A percentile compares a stretch with the other conserved stretches of the same genome.
Conservation (phyloP, 78 protist genomes). For the Acrasis kona region DNA sequence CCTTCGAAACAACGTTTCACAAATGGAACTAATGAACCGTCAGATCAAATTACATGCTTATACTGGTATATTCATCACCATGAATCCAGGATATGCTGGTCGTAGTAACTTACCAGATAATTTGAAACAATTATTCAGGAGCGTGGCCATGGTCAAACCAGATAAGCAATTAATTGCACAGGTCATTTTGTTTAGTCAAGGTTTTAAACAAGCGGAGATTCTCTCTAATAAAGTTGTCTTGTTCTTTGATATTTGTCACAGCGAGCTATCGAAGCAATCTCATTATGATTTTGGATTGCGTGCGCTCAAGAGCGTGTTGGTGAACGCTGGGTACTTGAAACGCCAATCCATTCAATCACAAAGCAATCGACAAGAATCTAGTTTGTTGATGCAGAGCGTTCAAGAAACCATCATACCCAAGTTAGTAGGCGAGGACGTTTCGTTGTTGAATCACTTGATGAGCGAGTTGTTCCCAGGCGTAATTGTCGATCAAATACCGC, state of each 20-base stretch:
- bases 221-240: constrained; percentile 88
- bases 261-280: constrained; percentile 81
- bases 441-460: constrained; percentile 27
- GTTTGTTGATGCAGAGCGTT: constrained; percentile 43
- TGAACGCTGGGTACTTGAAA: constrained; percentile 84
- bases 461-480: constrained; percentile 21
- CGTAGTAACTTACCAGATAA: constrained; percentile 98
- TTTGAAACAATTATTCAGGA: constrained; percentile 91
- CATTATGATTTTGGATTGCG: constrained; percentile 99
- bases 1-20: background rate
- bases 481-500: background rate
- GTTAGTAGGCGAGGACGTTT: constrained; percentile 63
- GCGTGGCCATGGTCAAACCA: constrained; percentile 75
- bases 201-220: constrained; percentile 83
- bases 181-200: constrained; percentile 92
- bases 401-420: constrained; percentile 83
- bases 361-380: constrained; percentile 41
- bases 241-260: constrained; percentile 84
- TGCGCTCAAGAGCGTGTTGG: constrained; percentile 88
- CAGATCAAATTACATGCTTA: constrained; percentile 9
- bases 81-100: constrained; percentile 99
- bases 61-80: constrained; percentile 96
- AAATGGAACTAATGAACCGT: background rate
- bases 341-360: constrained; percentile 19
- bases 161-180: constrained; percentile 93